phyloP scores from a whole-genome alignment of 306 rosid genomes.

The Trifolium repens region DNA sequence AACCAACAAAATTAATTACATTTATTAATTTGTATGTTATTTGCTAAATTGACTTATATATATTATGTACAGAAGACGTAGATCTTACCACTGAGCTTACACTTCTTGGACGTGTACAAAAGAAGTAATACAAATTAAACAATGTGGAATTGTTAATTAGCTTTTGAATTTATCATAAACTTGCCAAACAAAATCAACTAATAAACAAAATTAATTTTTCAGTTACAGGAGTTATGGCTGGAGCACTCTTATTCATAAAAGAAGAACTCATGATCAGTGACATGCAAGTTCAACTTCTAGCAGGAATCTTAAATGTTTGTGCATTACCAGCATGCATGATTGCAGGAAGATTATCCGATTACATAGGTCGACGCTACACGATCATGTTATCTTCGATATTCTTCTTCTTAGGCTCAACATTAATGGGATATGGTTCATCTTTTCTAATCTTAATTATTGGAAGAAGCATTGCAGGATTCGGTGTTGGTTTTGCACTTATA shows the following conservation, averaged over 20 bases:
- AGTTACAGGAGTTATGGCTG: conserved; percentile 83
- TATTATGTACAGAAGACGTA: not conserved
- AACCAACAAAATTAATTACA: too few relatives aligned
- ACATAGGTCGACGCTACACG: conserved; percentile 74
- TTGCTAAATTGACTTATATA: not conserved
- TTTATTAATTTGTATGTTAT: not conserved
- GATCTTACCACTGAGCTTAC: not conserved
- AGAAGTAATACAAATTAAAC: not conserved
- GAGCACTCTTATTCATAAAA: conserved; percentile 76
- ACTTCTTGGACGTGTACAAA: not conserved
- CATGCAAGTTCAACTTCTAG: conserved; percentile 60
- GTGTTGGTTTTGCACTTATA: conserved; percentile 75
- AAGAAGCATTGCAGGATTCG: conserved; percentile 65
- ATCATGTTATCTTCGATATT: conserved; percentile 52
- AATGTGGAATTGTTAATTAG: not conserved
- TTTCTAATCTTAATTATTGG: conserved; percentile 59
- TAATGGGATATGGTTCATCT: conserved; percentile 74
- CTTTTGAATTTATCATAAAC: not conserved
- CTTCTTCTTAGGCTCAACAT: conserved; percentile 65
- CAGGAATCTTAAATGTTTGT: conserved; percentile 64
- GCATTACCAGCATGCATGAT: conserved; percentile 58
- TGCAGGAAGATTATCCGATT: conserved; percentile 72
- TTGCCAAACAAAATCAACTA: not conserved
- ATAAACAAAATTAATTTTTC: not conserved
- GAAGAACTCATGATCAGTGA: conserved; percentile 72